Evolutionary conservation across 345 rosid genomes (phyloP), one percentile per base, ranked within the genome.

Genomic region (Populus nigra): DNA sequence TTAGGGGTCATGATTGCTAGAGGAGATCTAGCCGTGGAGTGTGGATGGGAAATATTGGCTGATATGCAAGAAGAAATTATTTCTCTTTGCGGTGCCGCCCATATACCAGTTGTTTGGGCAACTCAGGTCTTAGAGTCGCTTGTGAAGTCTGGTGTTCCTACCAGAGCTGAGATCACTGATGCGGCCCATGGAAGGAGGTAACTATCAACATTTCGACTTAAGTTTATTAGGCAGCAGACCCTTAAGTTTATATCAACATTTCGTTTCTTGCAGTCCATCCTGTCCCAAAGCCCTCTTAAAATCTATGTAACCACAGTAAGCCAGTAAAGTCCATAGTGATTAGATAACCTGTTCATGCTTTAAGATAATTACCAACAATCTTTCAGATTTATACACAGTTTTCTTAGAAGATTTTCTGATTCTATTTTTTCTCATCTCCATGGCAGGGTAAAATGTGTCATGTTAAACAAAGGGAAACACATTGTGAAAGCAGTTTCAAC

Each of bases 1-100:
- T 69, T 91, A 16, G 95, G 95, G 63, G 88, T 89, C 69, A 91
- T 89, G 93, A 86, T 91, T 80, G 95, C 93, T 25, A 72, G 93
- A 83, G 95, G 95, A 33, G 93, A 89, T 85, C 95, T 91, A 76
- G 95, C 93, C 0, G 95, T 91, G 43, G 95, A 91, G 75, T 89
- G 95, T 78, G 95, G 95, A 39, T 91, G 93, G 93, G 95, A 91
- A 80, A 88, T 83, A 71, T 80, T 91, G 73, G 90, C 91, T 75
- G 84, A 84, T 77, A 74, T 88, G 76, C 95, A 91, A 66, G 91
- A 91, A n/a, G 93, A 91, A 81, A 91, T 91, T 78, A 3, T 89
- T 17, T 84, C 86, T 73, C 27, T 86, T 72, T 89, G 90, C 53
- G 77, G 69, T 62, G 88, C 87, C 69, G 91, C 91, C 69, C 80